Percentiles rank a stretch among this genome's conserved stretches.
Evolutionary conservation across 768 basidiomycete species (phyloP).

Genomic region (Psilocybe cubensis): DNA sequence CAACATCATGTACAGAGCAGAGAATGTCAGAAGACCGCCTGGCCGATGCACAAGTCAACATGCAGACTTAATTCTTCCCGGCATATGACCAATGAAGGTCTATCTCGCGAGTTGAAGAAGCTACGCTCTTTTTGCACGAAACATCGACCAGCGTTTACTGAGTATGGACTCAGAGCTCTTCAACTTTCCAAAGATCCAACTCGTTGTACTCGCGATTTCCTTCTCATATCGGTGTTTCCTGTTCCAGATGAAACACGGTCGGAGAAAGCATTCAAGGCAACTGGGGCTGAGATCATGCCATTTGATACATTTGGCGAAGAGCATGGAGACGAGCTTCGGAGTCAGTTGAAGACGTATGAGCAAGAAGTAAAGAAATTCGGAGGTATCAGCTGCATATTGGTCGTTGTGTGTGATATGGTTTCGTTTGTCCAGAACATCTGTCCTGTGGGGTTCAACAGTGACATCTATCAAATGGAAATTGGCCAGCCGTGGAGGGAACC

Average conservation of each 20-base stretch:
- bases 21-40: background rate
- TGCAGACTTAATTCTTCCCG: background rate
- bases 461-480: background rate
- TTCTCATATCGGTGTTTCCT: background rate
- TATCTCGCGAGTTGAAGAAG: background rate
- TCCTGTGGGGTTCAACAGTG: background rate
- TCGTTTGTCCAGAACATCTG: background rate
- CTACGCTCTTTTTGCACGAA: background rate
- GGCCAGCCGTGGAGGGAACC: background rate
- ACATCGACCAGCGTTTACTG: background rate
- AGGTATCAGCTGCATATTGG: background rate
- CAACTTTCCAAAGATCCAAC: background rate
- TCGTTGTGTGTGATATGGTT: background rate
- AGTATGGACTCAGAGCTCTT: background rate
- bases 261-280: background rate
- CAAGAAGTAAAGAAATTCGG: background rate
- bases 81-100: background rate
- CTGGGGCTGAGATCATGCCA: background rate
- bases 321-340: background rate
- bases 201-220: background rate
- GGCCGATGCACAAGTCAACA: background rate
- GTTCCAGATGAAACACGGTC: background rate
- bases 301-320: background rate
- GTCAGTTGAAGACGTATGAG: background rate
- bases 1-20: background rate